These are phyloP conservation scores for Coccomyxa sp. DNA, from an alignment of 139 green algal genomes.

Conservation along the genomic window DNA sequence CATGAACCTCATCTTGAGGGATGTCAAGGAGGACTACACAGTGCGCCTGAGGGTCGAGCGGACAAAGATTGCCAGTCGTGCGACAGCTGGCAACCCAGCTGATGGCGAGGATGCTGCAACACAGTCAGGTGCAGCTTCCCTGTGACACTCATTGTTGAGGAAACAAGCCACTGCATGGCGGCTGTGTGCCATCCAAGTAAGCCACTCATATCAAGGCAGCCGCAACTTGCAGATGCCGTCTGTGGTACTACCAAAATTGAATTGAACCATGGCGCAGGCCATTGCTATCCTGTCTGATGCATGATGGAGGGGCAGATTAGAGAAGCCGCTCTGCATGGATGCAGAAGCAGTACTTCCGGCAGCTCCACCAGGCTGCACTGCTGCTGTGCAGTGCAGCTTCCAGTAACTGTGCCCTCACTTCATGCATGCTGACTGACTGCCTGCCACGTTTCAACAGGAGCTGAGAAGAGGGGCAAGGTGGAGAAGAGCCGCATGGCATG, in stretches of 20 bases:
- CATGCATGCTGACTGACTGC: not conserved
- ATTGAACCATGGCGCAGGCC: too few species aligned
- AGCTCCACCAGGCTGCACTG: too few species aligned
- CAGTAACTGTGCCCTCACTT: too few species aligned
- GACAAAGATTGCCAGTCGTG: slow-evolving; percentile 12
- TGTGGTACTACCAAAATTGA: too few species aligned
- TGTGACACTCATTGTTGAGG: not conserved
- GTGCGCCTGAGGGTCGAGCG: slow-evolving; percentile 43
- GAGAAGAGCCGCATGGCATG: slow-evolving; percentile 25
- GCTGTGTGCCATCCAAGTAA: too few species aligned
- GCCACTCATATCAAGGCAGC: not conserved
- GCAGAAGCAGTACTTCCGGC: too few species aligned
- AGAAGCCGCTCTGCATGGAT: too few species aligned
- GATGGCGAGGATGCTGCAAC: too few species aligned
- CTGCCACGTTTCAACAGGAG: not conserved
- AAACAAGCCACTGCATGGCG: not conserved
- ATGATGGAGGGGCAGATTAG: too few species aligned
- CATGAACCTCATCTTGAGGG: slow-evolving; percentile 69
- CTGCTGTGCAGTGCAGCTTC: too few species aligned
- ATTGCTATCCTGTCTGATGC: too few species aligned
- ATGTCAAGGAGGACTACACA: slow-evolving; percentile 70
- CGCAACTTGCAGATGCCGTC: not conserved
- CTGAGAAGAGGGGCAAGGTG: slow-evolving; percentile 2
- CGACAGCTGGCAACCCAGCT: too few species aligned
- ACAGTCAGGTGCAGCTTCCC: not conserved